Evolutionary conservation across 306 rosid genomes (phyloP).

Genomic region (Vigna unguiculata): DNA sequence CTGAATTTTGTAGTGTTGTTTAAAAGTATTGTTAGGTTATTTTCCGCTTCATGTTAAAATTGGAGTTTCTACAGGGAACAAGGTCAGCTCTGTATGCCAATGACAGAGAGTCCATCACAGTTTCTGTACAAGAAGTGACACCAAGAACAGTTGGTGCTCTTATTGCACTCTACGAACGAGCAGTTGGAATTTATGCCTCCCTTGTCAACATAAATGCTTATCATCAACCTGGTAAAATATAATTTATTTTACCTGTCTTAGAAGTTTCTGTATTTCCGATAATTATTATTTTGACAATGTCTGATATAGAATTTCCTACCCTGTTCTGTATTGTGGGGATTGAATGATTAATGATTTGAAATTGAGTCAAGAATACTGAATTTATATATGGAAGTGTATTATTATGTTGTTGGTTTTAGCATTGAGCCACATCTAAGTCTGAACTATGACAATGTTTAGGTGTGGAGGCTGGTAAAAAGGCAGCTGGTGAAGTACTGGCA

Average conservation of each 20-base stretch:
- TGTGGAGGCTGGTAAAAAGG: conserved; percentile 95
- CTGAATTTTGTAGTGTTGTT: not conserved
- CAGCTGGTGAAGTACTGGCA: conserved; percentile 92
- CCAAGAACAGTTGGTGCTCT: conserved; percentile 94
- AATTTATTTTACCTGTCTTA: conserved; percentile 6
- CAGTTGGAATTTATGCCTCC: conserved; percentile 95
- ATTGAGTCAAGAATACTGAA: not conserved
- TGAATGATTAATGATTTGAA: not conserved
- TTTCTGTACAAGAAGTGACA: conserved; percentile 91
- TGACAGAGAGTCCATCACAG: conserved; percentile 83
- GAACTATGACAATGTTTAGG: conserved; percentile 57
- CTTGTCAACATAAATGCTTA: conserved; percentile 91
- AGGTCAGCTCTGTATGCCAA: conserved; percentile 90
- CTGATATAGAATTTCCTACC: not conserved
- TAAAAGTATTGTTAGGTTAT: not conserved
- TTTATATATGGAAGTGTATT: not conserved
- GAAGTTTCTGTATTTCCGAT: conserved; percentile 7
- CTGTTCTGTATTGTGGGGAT: conserved; percentile 19
- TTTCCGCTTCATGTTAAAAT: not conserved
- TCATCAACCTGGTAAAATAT: conserved; percentile 89
- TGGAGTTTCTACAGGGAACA: conserved; percentile 73
- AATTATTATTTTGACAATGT: not conserved
- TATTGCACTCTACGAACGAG: conserved; percentile 92
- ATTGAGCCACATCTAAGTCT: conserved; percentile 13
- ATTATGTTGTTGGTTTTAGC: not conserved